Evolutionary conservation across 441 rosid species (phyloP), one percentile per base, ranked within the genome.

Genomic region (Arabidopsis lyrata): DNA sequence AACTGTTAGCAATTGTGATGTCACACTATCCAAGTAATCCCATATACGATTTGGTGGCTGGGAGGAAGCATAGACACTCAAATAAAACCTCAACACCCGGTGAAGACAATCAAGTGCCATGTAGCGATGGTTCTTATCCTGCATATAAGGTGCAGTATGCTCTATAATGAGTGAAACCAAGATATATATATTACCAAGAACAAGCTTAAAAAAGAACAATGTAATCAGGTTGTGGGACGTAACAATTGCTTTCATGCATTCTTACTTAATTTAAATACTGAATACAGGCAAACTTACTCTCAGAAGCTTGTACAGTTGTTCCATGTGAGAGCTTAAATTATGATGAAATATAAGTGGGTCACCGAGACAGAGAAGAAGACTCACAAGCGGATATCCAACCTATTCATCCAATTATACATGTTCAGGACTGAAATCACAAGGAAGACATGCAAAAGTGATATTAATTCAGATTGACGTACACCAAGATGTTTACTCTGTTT

Each of bases 311-410:
- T 96, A 96, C 66, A 96, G 88, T 81, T 93, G 99, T 81, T 96
- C 99, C 99, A 93, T 93, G 80, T 93, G 98, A 70, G 90, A 78
- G 80, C 97, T 90, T 79, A 96, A 83, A 82, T 86, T 86, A 70
- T 49, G 86, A 85, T 90, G 92, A 82, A 96, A 96, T 83, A 88
- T 87, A 79, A 85, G 95, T 48, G 99, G 98, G 85, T 96, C 99
- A 66, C 98, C 98, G 12, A 96, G 97, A 78, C 99, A 96, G 54
- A 96, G 95, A 83, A 96, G 99, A 83, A 93, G 97, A 68, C 98
- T 96, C 81, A 91, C 99, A 81, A 96, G 84, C 58, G 99, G 99
- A 73, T 90, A 93, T 77, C 99, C 99, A 82, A 96, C 99, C 99
- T 96, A 83, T 69, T 20, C 32, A 69, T 48, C 66, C 66, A 79